Evolutionary conservation across 176 grass and related monocot species (phyloP).

Genomic region (Cenchrus purpureus): DNA sequence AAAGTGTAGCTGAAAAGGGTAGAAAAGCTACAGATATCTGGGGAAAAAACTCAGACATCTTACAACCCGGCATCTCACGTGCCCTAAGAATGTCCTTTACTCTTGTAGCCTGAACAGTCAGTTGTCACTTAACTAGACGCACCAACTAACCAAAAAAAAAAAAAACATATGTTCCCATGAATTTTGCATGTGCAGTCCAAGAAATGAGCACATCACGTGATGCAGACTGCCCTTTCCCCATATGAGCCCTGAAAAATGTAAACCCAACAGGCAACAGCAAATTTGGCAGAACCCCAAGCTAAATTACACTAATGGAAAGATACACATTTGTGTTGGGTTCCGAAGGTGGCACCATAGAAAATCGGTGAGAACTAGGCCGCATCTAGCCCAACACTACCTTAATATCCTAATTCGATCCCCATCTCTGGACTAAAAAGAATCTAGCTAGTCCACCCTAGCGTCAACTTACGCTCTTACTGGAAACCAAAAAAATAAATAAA

Average conservation of each 20-base stretch:
- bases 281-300: not conserved
- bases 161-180: not conserved
- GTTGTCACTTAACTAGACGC: conserved; percentile 2
- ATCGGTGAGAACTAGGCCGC: conserved; percentile 20
- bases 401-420: conserved; percentile 35
- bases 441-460: not conserved
- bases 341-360: conserved; percentile 17
- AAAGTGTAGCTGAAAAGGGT: not conserved
- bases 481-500: conserved; percentile 9
- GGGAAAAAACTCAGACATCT: not conserved
- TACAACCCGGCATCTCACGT: conserved; percentile 3
- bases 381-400: conserved; percentile 39
- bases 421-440: not conserved
- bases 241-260: not conserved
- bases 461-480: not conserved
- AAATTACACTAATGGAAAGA: not conserved
- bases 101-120: not conserved
- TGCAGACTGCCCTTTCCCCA: conserved; percentile 10
- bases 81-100: not conserved
- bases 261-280: not conserved
- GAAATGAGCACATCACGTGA: conserved; percentile 18
- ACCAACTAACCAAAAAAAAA: not conserved
- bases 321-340: not conserved
- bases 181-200: conserved; percentile 8
- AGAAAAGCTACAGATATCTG: not conserved